A percentile compares a stretch with the other conserved stretches of the same genome.
Conservation (phyloP, 2,329 filamentous ascomycete genomes). For the Clonostachys solani region DNA sequence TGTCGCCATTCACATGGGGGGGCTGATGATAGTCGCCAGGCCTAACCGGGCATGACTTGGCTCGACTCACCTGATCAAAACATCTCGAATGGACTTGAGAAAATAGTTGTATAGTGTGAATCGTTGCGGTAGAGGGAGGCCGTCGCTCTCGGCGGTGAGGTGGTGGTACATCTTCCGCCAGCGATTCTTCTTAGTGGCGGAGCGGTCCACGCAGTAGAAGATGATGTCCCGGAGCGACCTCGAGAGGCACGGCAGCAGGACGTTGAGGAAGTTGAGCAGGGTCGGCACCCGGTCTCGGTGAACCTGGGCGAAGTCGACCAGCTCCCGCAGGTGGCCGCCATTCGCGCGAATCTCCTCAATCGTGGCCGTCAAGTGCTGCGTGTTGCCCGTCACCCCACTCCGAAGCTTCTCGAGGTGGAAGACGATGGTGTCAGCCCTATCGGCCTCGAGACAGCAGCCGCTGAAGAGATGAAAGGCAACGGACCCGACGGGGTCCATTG, state of each 20-base stretch:
- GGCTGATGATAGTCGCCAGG: too few species aligned
- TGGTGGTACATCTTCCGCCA: slow-evolving; percentile 57
- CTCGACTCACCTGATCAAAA: slow-evolving; percentile 44
- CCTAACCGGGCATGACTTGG: background rate
- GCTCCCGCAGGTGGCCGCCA: slow-evolving; percentile 42
- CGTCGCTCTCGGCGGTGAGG: slow-evolving; percentile 47
- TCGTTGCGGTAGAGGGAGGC: slow-evolving; percentile 43
- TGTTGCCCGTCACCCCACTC: slow-evolving; percentile 26
- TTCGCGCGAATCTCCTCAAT: slow-evolving; percentile 41
- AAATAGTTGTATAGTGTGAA: slow-evolving; percentile 55
- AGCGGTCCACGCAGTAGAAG: slow-evolving; percentile 43
- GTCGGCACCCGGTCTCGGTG: slow-evolving; percentile 44
- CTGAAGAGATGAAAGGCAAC: slow-evolving; percentile 35
- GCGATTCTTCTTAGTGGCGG: slow-evolving; percentile 38
- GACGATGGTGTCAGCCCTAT: slow-evolving; percentile 43
- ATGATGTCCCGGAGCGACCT: slow-evolving; percentile 50
- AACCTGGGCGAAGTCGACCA: slow-evolving; percentile 49
- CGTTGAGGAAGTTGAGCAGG: slow-evolving; percentile 50
- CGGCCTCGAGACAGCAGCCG: slow-evolving; percentile 51
- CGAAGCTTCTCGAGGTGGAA: slow-evolving; percentile 44
- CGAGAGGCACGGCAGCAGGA: slow-evolving; percentile 51
- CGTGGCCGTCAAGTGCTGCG: slow-evolving; percentile 40
- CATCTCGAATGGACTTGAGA: slow-evolving; percentile 39
- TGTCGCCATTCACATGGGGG: background rate
- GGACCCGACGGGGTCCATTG: slow-evolving; percentile 17